Base-by-base conservation (phyloP, 495 filamentous ascomycete genomes). In the Cercophora sp. region DNA sequence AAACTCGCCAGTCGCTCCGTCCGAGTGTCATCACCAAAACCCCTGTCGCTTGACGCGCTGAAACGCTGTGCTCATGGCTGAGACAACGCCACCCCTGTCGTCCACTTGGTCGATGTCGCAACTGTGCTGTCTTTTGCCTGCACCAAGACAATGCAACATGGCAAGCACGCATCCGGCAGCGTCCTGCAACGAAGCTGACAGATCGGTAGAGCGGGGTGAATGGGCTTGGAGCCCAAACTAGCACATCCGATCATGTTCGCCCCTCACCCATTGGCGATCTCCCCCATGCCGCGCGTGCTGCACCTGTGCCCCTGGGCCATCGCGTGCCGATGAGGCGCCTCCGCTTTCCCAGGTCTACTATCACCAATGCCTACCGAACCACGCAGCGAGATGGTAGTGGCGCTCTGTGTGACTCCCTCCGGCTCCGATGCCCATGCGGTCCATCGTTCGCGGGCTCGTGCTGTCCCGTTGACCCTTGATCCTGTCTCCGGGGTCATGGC, bases 31-130 rank as follows among this genome's bases (percentile, higher is more conserved):
- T 34, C 23, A 29, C 26, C 27, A 20, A 8, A 3, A 3, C 56
- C 56, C 51, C 35, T 48, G 45, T 50, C 32, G 23, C 35, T 22
- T 32, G 50, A 34, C 39, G 39, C 27, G 26, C 63, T 63, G 63
- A 65, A 65, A 65, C 63, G 36, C 24, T 34, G 22, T 24, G 31
- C 48, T 32, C 25, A 52, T 48, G 51, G 55, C 54, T 66, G 63
- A 66, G 60, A 66, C 63, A 47, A 25, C 35, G n/a, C 19, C 27
- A 46, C 58, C 57, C 62, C 52, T 57, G 55, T 27, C 31, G 25
- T 29, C 53, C 51, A 48, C 36, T 40, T 19, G 27, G 8, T 51
- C 15, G 25, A 8, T 48, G 43, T 29, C 35, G n/a, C 48, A 49
- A 44, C 52, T 52, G 39, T 19, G 35, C 29, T 51, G 31, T 24